phyloP scores from a whole-genome alignment of 345 rosid species.

The Schrenkiella parvula region DNA sequence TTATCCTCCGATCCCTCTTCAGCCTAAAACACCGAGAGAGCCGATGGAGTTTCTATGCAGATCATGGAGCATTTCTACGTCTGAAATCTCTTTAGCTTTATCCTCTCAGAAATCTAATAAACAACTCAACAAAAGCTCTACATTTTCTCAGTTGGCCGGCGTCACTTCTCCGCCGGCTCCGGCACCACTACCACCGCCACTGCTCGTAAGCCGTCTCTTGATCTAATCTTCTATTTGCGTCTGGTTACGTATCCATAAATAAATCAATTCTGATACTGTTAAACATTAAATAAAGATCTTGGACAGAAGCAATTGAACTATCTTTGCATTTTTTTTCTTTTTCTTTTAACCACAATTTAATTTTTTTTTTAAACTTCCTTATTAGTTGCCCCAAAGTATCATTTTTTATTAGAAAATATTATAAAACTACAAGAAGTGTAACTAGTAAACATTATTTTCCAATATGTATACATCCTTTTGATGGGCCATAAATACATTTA shows the following conservation, averaged over 20 bases:
- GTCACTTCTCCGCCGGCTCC: not conserved
- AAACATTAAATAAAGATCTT: not conserved
- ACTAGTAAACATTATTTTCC: not conserved
- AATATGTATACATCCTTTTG: no score
- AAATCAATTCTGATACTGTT: not conserved
- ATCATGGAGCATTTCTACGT: slow-evolving; percentile 88
- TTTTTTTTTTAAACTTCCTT: no score
- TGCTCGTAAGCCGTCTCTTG: slow-evolving; percentile 19
- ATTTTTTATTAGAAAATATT: no score
- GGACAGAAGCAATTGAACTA: not conserved
- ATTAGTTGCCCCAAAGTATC: no score
- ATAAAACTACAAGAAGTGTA: not conserved
- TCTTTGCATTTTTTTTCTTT: no score
- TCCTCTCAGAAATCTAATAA: slow-evolving; percentile 34
- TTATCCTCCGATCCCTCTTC: slow-evolving; percentile 30
- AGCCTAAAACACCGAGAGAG: slow-evolving; percentile 82
- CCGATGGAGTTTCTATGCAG: slow-evolving; percentile 94
- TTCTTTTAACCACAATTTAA: no score
- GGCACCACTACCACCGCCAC: slow-evolving; percentile 1
- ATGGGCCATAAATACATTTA: not conserved
- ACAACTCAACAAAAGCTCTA: slow-evolving; percentile 7
- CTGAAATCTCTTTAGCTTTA: slow-evolving; percentile 84
- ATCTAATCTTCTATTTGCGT: not conserved
- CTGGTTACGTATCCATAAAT: not conserved
- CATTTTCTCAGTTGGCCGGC: not conserved